Evolutionary conservation across 2,329 filamentous ascomycete genomes (phyloP).

Genomic region (Paraphoma sp.): DNA sequence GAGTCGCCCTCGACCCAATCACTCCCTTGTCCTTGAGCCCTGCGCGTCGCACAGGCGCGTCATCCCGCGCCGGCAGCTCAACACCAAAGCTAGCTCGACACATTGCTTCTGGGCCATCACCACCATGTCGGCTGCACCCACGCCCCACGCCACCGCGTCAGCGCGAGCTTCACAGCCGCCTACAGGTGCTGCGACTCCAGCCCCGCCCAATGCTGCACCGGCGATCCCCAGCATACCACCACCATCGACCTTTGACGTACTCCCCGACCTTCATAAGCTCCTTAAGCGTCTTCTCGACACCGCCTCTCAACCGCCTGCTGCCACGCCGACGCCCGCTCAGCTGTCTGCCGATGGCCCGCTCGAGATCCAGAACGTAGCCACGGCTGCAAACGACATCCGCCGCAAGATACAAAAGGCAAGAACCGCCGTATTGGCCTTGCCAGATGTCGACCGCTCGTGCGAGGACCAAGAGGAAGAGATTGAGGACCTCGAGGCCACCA

Average conservation of each 20-base stretch:
- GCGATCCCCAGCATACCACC: slow-evolving; percentile 68
- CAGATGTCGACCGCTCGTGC: slow-evolving; percentile 71
- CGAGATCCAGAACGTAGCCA: slow-evolving; percentile 77
- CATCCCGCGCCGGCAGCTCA: slow-evolving; percentile 25
- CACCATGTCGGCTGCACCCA: slow-evolving; percentile 43
- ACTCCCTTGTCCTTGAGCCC: slow-evolving; percentile 13
- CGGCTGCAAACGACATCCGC: slow-evolving; percentile 79
- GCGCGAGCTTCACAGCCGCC: slow-evolving; percentile 39
- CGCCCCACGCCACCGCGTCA: slow-evolving; percentile 41
- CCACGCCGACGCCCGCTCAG: slow-evolving; percentile 33
- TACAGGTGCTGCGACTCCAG: slow-evolving; percentile 39
- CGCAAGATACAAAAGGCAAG: slow-evolving; percentile 83
- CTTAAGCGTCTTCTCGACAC: slow-evolving; percentile 73
- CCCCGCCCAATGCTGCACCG: slow-evolving; percentile 27
- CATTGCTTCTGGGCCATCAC: slow-evolving; percentile 6
- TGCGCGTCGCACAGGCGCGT: slow-evolving; percentile 25
- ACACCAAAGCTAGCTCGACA: slow-evolving; percentile 25
- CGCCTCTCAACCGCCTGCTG: slow-evolving; percentile 44
- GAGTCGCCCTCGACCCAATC: slow-evolving; percentile 19
- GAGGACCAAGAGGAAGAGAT: slow-evolving; percentile 77
- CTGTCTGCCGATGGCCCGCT: slow-evolving; percentile 49
- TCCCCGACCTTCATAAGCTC: slow-evolving; percentile 80
- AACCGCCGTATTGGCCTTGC: slow-evolving; percentile 67
- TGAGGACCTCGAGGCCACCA: slow-evolving; percentile 67
- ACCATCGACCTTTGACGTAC: slow-evolving; percentile 83